These are phyloP conservation scores for Neurospora sp. DNA, from an alignment of 2,329 filamentous ascomycete species.

Conservation along the genomic window DNA sequence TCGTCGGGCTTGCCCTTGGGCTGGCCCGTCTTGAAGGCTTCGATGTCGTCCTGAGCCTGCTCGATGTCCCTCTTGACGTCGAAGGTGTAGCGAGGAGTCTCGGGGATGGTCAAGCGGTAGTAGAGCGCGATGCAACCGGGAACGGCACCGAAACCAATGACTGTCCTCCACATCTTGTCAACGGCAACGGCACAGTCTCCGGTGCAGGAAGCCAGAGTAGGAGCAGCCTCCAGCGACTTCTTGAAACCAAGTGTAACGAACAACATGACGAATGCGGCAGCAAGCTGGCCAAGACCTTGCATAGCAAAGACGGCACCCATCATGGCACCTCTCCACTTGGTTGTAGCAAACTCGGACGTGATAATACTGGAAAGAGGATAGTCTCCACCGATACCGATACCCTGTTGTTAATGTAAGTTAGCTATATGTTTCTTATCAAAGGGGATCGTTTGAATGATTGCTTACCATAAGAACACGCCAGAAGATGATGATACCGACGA, in stretches of 20 bases:
- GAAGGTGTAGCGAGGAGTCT: conserved; percentile 82
- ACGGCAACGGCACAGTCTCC: conserved; percentile 59
- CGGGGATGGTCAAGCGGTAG: conserved; percentile 70
- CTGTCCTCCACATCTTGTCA: conserved; percentile 79
- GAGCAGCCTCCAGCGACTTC: conserved; percentile 44
- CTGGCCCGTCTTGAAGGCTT: conserved; percentile 63
- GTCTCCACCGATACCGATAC: conserved; percentile 64
- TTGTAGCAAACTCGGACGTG: conserved; percentile 79
- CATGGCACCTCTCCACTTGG: conserved; percentile 78
- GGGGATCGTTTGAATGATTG: neutral
- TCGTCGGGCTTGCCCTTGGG: conserved; percentile 56
- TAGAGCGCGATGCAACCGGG: conserved; percentile 76
- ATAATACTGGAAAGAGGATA: conserved; percentile 78
- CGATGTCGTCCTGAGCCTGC: conserved; percentile 62
- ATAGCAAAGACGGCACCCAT: conserved; percentile 81
- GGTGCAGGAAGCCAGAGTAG: conserved; percentile 45
- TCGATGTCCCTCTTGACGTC: conserved; percentile 68
- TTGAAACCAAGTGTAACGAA: conserved; percentile 67
- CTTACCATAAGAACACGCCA: conserved; percentile 65
- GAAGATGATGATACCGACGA: conserved; percentile 63
- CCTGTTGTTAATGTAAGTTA: conserved; percentile 19
- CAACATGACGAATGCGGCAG: conserved; percentile 64
- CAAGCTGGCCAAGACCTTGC: conserved; percentile 76
- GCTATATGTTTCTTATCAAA: neutral
- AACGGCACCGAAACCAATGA: conserved; percentile 74